Base-by-base conservation (phyloP, 1,284 basidiomycete genomes). In the Cryptococcus sp. region DNA sequence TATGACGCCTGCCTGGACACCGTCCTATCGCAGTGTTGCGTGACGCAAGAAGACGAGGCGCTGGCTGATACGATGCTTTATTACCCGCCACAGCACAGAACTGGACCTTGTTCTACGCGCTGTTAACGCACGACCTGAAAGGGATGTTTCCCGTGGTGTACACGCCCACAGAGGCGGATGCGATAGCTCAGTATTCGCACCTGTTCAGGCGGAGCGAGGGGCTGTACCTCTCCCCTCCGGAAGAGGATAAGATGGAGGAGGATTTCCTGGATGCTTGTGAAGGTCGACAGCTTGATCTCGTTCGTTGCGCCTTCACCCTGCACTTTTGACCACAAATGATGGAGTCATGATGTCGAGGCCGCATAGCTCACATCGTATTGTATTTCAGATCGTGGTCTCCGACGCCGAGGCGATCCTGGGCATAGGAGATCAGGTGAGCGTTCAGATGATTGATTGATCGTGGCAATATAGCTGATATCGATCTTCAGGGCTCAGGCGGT, bases 181-280 rank as follows among this genome's bases (percentile, higher is more conserved):
- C 90, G 0, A 91, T 92, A 52, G 78, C 86, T 5, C 83, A 87
- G 51, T 91, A 91, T 68, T 91, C 89, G 0, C 88, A 90, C 71
- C 79, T 91, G 8, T 92, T 89, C 78, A 81, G 90, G 35, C 78
- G 87, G 51, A 67, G 66, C 15, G 72, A 75, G 50, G 74, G 74
- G 7, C 50, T 76, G 25, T 76, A 67, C 52, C 55, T 76, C 13
- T 63, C 64, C 22, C 67, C 70, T 20, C 63, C 68, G 2, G 55
- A 60, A 43, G 47, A 57, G 23, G 68, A 69, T 20, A 58, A 60
- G 30, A 72, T 72, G 70, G 72, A 74, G 47, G 66, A 67, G 50
- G 71, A 73, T 30, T 73, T 76, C 51, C 42, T 76, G 49, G 70
- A 72, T 42, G 70, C 69, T 7, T 71, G 69, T 52, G 67, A 69